Evolutionary conservation across 2,329 filamentous ascomycete genomes (phyloP), one percentile per base, ranked within the genome.

Genomic region (Claviceps sp.): DNA sequence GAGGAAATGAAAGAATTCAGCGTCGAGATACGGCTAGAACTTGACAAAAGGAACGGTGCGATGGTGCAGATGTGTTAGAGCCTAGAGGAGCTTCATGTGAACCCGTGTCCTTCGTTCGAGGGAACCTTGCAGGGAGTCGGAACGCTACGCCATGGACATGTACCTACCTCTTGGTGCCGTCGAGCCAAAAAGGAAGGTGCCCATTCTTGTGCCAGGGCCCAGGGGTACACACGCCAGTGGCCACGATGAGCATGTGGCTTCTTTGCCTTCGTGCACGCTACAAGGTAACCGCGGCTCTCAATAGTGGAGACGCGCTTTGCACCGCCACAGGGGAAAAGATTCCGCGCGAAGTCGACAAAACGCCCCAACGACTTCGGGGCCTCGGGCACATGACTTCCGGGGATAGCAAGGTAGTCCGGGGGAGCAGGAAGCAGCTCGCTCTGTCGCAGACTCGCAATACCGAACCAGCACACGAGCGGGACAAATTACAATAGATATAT

Each of bases 61-160:
- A 26, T 36, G 37, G 44, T 40, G 23, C 16, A 29, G 42, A 37
- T 29, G 3, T n/a, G 26, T 17, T 13, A 29, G n/a, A n/a, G n/a
- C n/a, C n/a, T n/a, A 20, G 44, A 53, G 45, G 45, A 36, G 45
- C n/a, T 36, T 42, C 38, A 23, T 44, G 39, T 23, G 39, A 37
- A 44, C 17, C 48, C 42, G 51, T 51, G 49, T 51, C 43, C 49
- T 49, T 43, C 23, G 22, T 40, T 42, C 14, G n/a, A 20, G 47
- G 22, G 37, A 45, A 16, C 11, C 6, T 5, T 26, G n/a, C 9
- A 26, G 17, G n/a, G n/a, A 8, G 38, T 39, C 14, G 6, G 13
- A 8, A n/a, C 7, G 38, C 13, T 13, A 20, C 40, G 40, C 40
- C 45, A 20, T 20, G 62, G 62, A 64, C 62, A 64, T 62, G 60